A percentile compares a stretch with the other conserved stretches of the same genome.
Conservation (phyloP, 2,329 filamentous ascomycete species). For the Calonectria pteridis region DNA sequence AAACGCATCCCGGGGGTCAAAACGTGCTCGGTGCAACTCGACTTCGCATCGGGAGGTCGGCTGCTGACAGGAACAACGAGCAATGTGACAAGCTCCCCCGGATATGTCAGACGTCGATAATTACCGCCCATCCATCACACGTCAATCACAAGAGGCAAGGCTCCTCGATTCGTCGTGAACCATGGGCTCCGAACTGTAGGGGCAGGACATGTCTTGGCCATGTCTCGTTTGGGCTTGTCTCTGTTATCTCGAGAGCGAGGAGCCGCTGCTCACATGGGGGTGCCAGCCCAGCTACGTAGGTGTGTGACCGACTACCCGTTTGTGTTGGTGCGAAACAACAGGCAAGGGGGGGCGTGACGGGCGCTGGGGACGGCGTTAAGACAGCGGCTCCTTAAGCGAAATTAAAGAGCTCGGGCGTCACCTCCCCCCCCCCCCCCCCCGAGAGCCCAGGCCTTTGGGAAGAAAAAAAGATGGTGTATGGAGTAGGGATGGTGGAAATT, state of each 20-base stretch:
- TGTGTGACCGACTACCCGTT: background rate
- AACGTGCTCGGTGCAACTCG: background rate
- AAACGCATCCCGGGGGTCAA: background rate
- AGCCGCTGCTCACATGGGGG: conserved; percentile 12
- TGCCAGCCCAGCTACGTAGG: background rate
- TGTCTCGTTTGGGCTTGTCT: conserved; percentile 20
- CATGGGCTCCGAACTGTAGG: background rate
- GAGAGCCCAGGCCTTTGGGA: background rate
- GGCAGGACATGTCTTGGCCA: conserved; percentile 3
- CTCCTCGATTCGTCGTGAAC: background rate
- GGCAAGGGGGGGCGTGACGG: conserved; percentile 15
- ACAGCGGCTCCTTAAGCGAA: conserved; percentile 26
- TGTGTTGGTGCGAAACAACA: background rate
- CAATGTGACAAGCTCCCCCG: background rate
- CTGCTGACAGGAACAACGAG: background rate
- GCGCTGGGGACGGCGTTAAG: conserved; percentile 27
- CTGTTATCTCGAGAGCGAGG: conserved; percentile 1
- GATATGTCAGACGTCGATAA: background rate
- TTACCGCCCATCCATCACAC: background rate
- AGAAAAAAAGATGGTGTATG: background rate
- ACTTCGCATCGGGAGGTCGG: background rate
- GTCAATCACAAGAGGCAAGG: background rate
- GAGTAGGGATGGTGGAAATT: conserved; percentile 10
- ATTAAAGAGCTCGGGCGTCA: conserved; percentile 26
- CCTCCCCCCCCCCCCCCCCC: too few species aligned